These are phyloP conservation scores for Fragaria ananassa DNA, from an alignment of 306 rosid species.

Conservation along the genomic window DNA sequence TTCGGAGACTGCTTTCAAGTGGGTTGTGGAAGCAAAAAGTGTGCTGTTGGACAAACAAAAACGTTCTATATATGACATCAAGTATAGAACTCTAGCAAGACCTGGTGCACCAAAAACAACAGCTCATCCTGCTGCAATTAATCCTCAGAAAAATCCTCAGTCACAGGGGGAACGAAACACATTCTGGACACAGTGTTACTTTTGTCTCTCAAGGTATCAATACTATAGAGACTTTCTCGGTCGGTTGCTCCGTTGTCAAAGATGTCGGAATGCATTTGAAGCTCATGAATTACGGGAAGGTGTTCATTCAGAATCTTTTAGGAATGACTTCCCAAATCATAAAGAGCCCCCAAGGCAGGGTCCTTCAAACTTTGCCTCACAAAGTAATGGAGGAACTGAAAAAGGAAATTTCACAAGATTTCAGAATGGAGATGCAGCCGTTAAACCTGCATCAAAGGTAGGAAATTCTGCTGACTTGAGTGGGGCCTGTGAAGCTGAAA, in stretches of 20 bases:
- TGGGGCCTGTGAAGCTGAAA: constrained; percentile 27
- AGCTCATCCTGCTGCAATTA: constrained; percentile 28
- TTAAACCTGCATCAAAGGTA: constrained; percentile 25
- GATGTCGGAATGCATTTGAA: constrained; percentile 41
- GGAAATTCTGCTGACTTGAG: constrained; percentile 33
- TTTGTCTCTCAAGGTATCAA: constrained; percentile 52
- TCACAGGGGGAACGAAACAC: constrained; percentile 37
- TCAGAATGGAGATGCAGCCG: constrained; percentile 10
- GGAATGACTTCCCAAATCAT: constrained; percentile 24
- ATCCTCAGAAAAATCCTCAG: constrained; percentile 31
- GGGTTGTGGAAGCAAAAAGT: constrained; percentile 80
- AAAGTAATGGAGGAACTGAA: constrained; percentile 29
- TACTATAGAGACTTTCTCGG: constrained; percentile 40
- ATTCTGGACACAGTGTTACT: constrained; percentile 73
- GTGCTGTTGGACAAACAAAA: constrained; percentile 53
- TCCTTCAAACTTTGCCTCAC: constrained; percentile 36
- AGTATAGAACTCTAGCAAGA: constrained; percentile 24
- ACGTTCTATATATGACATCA: constrained; percentile 50
- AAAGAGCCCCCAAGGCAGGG: constrained; percentile 36
- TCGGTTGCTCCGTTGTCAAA: constrained; percentile 49
- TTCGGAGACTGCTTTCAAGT: constrained; percentile 94
- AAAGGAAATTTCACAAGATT: constrained; percentile 18
- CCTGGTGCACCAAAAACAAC: constrained; percentile 36
- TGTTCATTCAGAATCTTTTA: constrained; percentile 26
- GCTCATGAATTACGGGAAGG: constrained; percentile 47